phyloP scores from a whole-genome alignment of 2,329 filamentous ascomycete species.

The Epichloe amarillans region DNA sequence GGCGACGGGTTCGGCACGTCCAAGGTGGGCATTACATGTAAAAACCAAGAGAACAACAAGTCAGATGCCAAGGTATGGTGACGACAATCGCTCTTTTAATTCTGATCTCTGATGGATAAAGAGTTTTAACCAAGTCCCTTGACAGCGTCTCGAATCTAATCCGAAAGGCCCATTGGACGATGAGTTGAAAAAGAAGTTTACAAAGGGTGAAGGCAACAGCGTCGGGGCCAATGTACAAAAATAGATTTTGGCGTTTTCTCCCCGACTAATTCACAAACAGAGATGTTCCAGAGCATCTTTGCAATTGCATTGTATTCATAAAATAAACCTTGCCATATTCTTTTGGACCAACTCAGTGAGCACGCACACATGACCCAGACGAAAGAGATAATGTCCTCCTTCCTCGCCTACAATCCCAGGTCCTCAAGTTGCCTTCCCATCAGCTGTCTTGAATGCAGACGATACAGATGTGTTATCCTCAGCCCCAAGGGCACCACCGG shows the following conservation, averaged over 20 bases:
- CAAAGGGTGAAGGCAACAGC: slow-evolving; percentile 27
- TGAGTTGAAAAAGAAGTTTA: slow-evolving; percentile 44
- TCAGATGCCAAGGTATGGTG: slow-evolving; percentile 34
- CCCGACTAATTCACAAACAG: too few species aligned
- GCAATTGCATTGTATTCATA: not conserved
- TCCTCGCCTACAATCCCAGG: not conserved
- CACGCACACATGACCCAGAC: not conserved
- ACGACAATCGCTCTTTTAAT: not conserved
- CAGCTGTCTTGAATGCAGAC: slow-evolving; percentile 13
- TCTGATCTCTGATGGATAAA: not conserved
- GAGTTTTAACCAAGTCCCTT: not conserved
- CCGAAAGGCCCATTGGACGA: slow-evolving; percentile 52
- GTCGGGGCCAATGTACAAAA: slow-evolving; percentile 2
- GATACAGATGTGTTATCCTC: slow-evolving; percentile 3
- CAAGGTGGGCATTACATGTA: slow-evolving; percentile 38
- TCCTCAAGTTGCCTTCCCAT: slow-evolving; percentile 13
- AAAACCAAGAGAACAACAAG: slow-evolving; percentile 39
- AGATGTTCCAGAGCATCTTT: not conserved
- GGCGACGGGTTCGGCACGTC: slow-evolving; percentile 47
- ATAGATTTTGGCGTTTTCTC: not conserved
- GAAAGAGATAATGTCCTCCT: not conserved
- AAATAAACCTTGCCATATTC: too few species aligned
- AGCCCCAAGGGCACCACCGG: slow-evolving; percentile 5
- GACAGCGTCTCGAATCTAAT: slow-evolving; percentile 46
- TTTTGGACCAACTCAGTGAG: not conserved